A percentile compares a stretch with the other conserved stretches of the same genome.
phyloP scores from a whole-genome alignment of 306 rosid genomes.

The Glycine tomentella region DNA sequence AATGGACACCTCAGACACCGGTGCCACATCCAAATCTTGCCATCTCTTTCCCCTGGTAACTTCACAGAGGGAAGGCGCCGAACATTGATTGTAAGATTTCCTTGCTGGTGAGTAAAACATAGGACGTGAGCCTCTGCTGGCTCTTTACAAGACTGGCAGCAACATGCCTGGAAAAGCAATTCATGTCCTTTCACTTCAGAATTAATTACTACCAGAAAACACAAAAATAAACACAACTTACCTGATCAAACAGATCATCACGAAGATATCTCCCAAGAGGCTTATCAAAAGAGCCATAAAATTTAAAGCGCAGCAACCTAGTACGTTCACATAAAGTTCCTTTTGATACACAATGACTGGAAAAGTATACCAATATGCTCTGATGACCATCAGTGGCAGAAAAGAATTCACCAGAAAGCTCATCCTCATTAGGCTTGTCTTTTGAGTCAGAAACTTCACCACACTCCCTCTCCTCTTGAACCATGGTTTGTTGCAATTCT shows the following conservation, averaged over 20 bases:
- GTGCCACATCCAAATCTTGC: conserved; percentile 99
- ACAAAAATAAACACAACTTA: conserved; percentile 40
- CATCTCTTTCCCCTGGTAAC: conserved; percentile 91
- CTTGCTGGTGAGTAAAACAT: conserved; percentile 92
- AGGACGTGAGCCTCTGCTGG: conserved; percentile 77
- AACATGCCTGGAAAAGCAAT: conserved; percentile 59
- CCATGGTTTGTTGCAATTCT: conserved; percentile 55
- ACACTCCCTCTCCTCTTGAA: conserved; percentile 54
- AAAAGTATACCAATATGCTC: conserved; percentile 93
- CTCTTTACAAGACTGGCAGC: conserved; percentile 85
- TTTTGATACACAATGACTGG: conserved; percentile 87
- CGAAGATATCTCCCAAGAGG: conserved; percentile 96
- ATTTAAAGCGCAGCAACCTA: conserved; percentile 90
- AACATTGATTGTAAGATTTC: conserved; percentile 94
- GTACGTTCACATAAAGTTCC: conserved; percentile 86
- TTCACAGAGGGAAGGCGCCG: conserved; percentile 74
- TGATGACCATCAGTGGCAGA: conserved; percentile 87
- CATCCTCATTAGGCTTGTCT: conserved; percentile 67
- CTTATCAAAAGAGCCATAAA: conserved; percentile 91
- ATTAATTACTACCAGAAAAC: conserved; percentile 24
- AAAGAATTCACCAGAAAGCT: conserved; percentile 78
- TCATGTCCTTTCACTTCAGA: conserved; percentile 39
- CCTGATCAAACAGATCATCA: conserved; percentile 88
- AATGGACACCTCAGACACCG: conserved; percentile 88
- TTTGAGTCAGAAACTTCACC: conserved; percentile 56